These are phyloP conservation scores for Starmerella davenportii DNA, from an alignment of 805 yeast genomes.

Conservation along the genomic window DNA sequence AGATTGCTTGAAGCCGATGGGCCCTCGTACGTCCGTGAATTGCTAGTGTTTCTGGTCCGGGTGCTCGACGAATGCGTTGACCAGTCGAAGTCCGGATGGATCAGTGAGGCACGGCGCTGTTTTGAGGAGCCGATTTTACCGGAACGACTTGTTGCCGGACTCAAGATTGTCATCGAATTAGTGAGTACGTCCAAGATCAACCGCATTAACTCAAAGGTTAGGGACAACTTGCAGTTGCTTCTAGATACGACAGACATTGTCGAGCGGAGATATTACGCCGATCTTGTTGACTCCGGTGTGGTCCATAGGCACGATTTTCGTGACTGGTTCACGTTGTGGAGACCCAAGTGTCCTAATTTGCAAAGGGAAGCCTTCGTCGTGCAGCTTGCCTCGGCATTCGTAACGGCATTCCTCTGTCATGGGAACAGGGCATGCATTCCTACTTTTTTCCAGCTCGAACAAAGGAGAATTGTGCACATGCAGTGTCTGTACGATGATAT, in stretches of 20 bases:
- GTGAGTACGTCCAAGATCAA: constrained; percentile 89
- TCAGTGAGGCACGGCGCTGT: constrained; percentile 54
- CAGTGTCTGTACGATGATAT: constrained; percentile 1
- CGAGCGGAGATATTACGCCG: constrained; percentile 57
- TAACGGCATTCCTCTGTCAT: neutral
- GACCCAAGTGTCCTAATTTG: neutral
- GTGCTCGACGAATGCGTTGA: constrained; percentile 83
- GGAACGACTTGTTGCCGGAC: constrained; percentile 48
- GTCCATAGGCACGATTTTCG: neutral
- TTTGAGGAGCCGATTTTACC: constrained; percentile 31
- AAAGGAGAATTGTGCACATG: constrained; percentile 2
- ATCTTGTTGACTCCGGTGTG: neutral
- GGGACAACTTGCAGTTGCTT: constrained; percentile 65
- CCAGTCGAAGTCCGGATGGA: constrained; percentile 87
- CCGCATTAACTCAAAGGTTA: constrained; percentile 84
- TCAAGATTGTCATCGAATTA: constrained; percentile 60
- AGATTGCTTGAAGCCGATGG: constrained; percentile 50
- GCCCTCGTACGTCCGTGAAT: constrained; percentile 27
- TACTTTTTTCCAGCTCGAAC: constrained; percentile 3
- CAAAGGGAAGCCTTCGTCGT: neutral
- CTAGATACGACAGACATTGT: constrained; percentile 76
- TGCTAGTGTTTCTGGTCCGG: constrained; percentile 29
- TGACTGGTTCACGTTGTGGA: constrained; percentile 1
- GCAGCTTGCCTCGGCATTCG: constrained; percentile 3
- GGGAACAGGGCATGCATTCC: neutral